phyloP scores from a whole-genome alignment of 2,329 filamentous ascomycete genomes.

The Phialophora tarda region DNA sequence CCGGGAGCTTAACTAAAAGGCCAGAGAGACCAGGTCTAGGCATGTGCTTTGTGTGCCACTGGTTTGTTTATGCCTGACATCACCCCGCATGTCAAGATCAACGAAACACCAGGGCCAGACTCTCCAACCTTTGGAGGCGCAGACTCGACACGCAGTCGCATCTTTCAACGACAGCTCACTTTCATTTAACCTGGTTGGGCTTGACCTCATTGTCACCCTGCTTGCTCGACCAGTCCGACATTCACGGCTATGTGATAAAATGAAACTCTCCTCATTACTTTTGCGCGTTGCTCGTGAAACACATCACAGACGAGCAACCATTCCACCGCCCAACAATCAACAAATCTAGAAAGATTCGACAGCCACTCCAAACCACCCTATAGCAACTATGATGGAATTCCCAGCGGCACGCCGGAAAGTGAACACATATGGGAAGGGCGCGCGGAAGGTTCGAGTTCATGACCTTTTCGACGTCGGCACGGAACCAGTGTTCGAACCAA shows the following conservation, averaged over 20 bases:
- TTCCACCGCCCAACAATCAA: not conserved
- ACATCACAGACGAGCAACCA: not conserved
- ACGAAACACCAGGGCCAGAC: slow-evolving; percentile 1
- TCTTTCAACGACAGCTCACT: not conserved
- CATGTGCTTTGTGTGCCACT: not conserved
- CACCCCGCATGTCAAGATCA: slow-evolving; percentile 23
- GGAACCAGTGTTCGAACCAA: slow-evolving; percentile 7
- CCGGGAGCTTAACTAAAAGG: slow-evolving; percentile 1
- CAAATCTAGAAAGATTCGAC: slow-evolving; percentile 1
- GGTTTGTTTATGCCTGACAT: slow-evolving; percentile 29
- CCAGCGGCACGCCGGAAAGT: slow-evolving; percentile 41
- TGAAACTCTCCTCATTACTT: not conserved
- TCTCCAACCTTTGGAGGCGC: slow-evolving; percentile 3
- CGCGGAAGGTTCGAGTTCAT: slow-evolving; percentile 30
- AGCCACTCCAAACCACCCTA: not conserved
- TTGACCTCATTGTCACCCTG: not conserved
- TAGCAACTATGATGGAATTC: slow-evolving; percentile 34
- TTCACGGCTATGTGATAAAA: slow-evolving; percentile 3
- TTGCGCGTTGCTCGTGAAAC: not conserved
- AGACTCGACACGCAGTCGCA: not conserved
- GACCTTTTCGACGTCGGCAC: slow-evolving; percentile 32
- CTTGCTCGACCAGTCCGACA: not conserved
- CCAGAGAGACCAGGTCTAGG: not conserved
- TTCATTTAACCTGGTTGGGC: not conserved
- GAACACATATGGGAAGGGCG: slow-evolving; percentile 48